These are phyloP conservation scores for Ustilago shanxiensis DNA, from an alignment of 1,284 basidiomycete genomes.

Conservation along the genomic window DNA sequence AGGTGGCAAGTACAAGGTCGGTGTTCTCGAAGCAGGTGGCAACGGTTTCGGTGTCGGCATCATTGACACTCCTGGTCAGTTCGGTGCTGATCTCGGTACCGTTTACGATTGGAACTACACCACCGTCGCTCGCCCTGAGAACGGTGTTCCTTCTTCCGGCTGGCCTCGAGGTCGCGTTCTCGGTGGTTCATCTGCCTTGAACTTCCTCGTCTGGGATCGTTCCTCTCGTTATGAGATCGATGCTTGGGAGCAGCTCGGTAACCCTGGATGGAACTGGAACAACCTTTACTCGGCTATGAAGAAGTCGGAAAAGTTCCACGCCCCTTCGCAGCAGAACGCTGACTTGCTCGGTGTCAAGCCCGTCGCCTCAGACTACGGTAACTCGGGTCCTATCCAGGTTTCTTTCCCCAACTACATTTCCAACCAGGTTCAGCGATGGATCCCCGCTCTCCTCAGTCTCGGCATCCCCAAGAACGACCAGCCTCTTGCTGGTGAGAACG, in stretches of 20 bases:
- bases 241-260: constrained; percentile 62
- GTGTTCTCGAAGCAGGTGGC: constrained; percentile 64
- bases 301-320: constrained; percentile 68
- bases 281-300: constrained; percentile 70
- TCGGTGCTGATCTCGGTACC: constrained; percentile 58
- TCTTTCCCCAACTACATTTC: constrained; percentile 64
- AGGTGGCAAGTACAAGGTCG: constrained; percentile 56
- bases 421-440: constrained; percentile 56
- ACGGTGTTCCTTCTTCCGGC: constrained; percentile 39
- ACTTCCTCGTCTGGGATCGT: constrained; percentile 70
- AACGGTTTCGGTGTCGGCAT: constrained; percentile 50
- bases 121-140: constrained; percentile 33
- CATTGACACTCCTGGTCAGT: constrained; percentile 59
- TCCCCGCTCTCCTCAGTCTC: constrained; percentile 47
- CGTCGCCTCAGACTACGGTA: constrained; percentile 62
- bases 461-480: constrained; percentile 54
- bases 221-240: constrained; percentile 66
- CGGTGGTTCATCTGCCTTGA: constrained; percentile 68
- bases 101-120: constrained; percentile 63
- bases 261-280: constrained; percentile 69
- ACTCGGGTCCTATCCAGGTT: constrained; percentile 60
- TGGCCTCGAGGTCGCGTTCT: constrained; percentile 69
- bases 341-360: constrained; percentile 54
- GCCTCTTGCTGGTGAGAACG: constrained; percentile 61
- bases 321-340: constrained; percentile 56